phyloP scores from a whole-genome alignment of 306 rosid species.

The Sicyos baderoa region DNA sequence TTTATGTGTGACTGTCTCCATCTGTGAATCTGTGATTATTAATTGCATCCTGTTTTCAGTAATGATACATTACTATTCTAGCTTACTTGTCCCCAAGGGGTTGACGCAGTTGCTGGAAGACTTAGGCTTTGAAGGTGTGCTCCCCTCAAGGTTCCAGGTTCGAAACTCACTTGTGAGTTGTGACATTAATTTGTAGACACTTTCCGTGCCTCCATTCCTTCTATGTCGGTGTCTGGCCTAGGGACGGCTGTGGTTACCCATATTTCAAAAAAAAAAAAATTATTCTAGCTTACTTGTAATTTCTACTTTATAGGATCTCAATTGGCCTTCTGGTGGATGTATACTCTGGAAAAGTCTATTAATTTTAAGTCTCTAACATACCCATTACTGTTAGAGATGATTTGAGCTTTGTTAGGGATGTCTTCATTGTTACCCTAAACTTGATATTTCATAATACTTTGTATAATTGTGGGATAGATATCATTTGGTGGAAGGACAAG shows the following conservation, averaged over 20 bases:
- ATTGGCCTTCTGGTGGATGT: neutral
- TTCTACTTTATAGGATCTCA: neutral
- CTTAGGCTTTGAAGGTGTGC: no score
- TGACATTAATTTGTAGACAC: no score
- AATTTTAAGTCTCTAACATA: neutral
- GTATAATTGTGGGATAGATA: slow-evolving; percentile 13
- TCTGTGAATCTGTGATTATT: no score
- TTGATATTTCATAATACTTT: neutral
- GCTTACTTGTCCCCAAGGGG: no score
- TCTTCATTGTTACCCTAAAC: slow-evolving; percentile 4
- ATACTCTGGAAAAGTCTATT: neutral
- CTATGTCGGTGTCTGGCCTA: no score
- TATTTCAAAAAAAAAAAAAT: no score
- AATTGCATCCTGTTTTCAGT: neutral
- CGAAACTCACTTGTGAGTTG: no score
- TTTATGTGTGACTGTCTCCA: no score
- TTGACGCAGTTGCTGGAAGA: no score
- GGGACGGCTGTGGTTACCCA: no score
- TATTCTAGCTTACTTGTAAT: neutral
- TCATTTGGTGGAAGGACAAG: slow-evolving; percentile 21
- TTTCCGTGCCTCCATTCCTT: no score
- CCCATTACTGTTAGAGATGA: neutral
- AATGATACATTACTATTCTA: neutral
- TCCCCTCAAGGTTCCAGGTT: no score
- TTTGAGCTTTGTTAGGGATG: neutral